phyloP scores from a whole-genome alignment of 2,329 filamentous ascomycete genomes.

The Biscogniauxia marginata region DNA sequence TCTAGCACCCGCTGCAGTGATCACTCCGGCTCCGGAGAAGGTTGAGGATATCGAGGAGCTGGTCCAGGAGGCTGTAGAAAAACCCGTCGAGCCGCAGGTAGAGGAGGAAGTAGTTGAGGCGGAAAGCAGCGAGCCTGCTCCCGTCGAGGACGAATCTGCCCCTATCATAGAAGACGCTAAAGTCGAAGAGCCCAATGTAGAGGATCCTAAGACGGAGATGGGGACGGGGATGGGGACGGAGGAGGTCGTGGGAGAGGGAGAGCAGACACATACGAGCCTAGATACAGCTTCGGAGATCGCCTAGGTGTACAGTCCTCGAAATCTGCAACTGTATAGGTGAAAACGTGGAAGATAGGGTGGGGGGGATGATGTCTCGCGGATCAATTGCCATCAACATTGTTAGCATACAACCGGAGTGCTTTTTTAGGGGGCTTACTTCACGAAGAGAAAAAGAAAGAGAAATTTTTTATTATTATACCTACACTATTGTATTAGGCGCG shows the following conservation, averaged over 20 bases:
- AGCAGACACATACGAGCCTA: constrained; percentile 1
- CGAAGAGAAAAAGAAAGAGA: no score
- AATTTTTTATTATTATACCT: no score
- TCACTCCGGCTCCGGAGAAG: constrained; percentile 22
- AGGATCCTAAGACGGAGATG: constrained; percentile 3
- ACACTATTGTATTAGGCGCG: no score
- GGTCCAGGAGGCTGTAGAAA: constrained; percentile 17
- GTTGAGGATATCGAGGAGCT: constrained; percentile 30
- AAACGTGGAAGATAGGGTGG: no score
- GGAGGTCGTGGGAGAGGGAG: not conserved
- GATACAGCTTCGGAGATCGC: not conserved
- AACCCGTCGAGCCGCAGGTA: constrained; percentile 3
- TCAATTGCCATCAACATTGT: no score
- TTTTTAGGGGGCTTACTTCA: no score
- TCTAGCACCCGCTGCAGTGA: constrained; percentile 3
- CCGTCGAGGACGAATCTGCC: constrained; percentile 4
- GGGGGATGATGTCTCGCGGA: no score
- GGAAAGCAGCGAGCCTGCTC: constrained; percentile 3
- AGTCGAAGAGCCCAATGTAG: constrained; percentile 4
- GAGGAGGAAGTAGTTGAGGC: constrained; percentile 3
- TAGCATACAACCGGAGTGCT: no score
- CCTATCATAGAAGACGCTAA: constrained; percentile 4
- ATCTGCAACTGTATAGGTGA: not conserved
- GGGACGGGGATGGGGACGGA: constrained; percentile 3
- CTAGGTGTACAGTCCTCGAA: not conserved